phyloP scores from a whole-genome alignment of 2,329 filamentous ascomycete genomes.

The Passalora sequoiae region DNA sequence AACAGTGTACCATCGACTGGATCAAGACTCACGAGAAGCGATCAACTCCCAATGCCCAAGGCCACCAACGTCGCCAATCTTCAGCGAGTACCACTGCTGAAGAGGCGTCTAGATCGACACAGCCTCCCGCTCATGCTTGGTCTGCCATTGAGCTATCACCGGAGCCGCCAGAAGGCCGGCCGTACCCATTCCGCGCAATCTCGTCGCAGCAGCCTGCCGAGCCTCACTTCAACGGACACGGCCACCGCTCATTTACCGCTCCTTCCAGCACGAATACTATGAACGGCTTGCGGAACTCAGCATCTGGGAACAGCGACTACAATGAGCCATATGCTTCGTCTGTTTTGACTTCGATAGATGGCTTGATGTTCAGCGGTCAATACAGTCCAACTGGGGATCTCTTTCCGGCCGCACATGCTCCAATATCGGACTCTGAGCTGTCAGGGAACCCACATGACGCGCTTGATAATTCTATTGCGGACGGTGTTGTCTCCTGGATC shows the following conservation, averaged over 20 bases:
- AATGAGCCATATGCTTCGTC: neutral
- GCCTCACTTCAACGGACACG: too few relatives aligned
- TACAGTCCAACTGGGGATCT: neutral
- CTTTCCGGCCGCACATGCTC: neutral
- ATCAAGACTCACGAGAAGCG: constrained; percentile 8
- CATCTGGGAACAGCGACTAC: neutral
- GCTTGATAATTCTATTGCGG: too few relatives aligned
- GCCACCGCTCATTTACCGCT: too few relatives aligned
- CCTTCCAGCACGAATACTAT: too few relatives aligned
- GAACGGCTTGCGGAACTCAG: too few relatives aligned
- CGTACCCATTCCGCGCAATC: too few relatives aligned
- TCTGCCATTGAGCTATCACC: neutral
- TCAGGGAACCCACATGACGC: too few relatives aligned
- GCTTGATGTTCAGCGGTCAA: neutral
- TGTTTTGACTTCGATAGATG: neutral
- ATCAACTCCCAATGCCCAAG: neutral
- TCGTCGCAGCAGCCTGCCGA: too few relatives aligned
- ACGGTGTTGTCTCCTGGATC: too few relatives aligned
- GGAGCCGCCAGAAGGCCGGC: too few relatives aligned
- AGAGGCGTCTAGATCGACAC: neutral
- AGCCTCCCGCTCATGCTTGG: neutral
- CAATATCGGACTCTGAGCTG: neutral
- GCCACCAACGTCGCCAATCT: constrained; percentile 4
- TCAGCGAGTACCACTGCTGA: neutral
- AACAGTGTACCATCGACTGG: constrained; percentile 14